Evolutionary conservation across 2,329 filamentous ascomycete species (phyloP), one percentile per base, ranked within the genome.

Genomic region (Pseudogymnoascus sp.): DNA sequence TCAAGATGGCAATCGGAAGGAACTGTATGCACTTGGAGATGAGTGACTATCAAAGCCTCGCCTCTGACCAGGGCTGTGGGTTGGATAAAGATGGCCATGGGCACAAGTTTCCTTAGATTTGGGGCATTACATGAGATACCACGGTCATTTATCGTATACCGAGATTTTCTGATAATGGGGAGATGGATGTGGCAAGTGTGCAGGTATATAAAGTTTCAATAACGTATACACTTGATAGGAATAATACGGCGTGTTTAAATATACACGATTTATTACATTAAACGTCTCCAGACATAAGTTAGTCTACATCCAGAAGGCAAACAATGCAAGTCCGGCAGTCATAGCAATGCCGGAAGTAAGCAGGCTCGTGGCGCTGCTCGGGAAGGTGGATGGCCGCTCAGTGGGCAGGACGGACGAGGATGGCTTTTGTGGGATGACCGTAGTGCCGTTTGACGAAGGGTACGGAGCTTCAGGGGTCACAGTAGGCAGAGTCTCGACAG

Each of bases 1-100:
- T 61, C 29, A 40, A 27, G 59, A 63, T 33, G 64, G 61, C 13
- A 61, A 36, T 13, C 60, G 64, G 21, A 64, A 61, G 58, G 62
- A 62, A n/a, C 39, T 63, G 42, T 21, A 48, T 40, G 40, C 29
- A 15, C 37, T 55, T 35, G 29, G 29, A 6, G 15, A 21, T 4
- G 21, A 33, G 29, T 35, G 5, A 33, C 15, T 5, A 33, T 6
- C 9, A 12, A 15, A 18, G 48, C 5, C 7, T 33, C 29, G 9
- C 29, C n/a, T 33, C 9, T 55, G 10, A 21, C 1, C 4, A 0
- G 6, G 29, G 9, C 2, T 12, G 4, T 8, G n/a, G 13, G 8
- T 31, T 13, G 1, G 4, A 21, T 2, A 33, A 21, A 13, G 10
- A 8, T 7, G 7, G n/a, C 4, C 2, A 4, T 10, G 48, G n/a